Evolutionary conservation across 2,329 filamentous ascomycete genomes (phyloP), one percentile per base, ranked within the genome.

Genomic region (Calycina herbarum): DNA sequence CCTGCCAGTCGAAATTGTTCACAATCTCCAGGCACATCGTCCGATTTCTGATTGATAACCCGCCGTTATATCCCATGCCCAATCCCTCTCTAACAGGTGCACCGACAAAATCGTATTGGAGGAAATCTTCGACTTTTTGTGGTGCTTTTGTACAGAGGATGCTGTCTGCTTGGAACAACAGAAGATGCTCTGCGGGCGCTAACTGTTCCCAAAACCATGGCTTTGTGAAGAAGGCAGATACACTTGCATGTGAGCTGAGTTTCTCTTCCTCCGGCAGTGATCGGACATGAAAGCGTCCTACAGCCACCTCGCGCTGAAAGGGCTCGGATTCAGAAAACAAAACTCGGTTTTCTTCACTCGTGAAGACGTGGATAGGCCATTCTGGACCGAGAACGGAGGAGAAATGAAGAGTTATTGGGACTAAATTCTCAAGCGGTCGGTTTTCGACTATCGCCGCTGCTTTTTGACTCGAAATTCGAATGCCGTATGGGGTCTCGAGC

Each of bases 351-450:
- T 40, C 45, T 27, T 73, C 66, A 2, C 74, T 72, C 0, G 79
- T 80, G 67, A 76, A 78, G 42, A 80, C 73, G 24, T 79, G 73
- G 20, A 81, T 73, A 11, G 78, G 78, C 79, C 79, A 81, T 17
- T 69, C 67, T 31, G 79, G 78, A 2, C 78, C 79, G 8, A 81
- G 75, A 6, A 77, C 72, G 17, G 71, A 65, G 31, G 73, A 68
- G 66, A 75, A 78, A 65, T 78, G 76, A 31, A 78, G 67, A 27
- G 77, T 69, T 35, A 77, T 64, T 2, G 76, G 75, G 31, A 77
- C 62, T 7, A 78, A 48, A 38, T 45, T 62, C 68, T 57, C 31
- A 5, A 57, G 29, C 15, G 61, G 61, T 57, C 51, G 48, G 38
- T 40, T 62, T 42, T 62, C 61, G 11, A 62, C 51, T 11, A 62